Percentiles rank a stretch among this genome's conserved stretches.
Conservation (phyloP, 148 eudicot species). For the Rhododendron vialii region DNA sequence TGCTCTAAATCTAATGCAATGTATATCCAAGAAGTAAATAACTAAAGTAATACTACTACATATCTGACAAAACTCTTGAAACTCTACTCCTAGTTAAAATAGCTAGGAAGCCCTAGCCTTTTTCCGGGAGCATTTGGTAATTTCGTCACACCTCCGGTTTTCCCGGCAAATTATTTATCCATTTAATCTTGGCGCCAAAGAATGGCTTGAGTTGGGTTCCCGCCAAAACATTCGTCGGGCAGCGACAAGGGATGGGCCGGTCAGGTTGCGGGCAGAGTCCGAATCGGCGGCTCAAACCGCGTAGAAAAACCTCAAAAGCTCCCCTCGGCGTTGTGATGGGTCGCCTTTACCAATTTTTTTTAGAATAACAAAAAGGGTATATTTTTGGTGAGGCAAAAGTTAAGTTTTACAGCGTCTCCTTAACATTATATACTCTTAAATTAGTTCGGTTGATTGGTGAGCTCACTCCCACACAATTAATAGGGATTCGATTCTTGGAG, state of each 20-base stretch:
- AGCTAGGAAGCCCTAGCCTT: not conserved
- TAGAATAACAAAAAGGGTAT: not conserved
- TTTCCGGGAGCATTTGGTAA: not conserved
- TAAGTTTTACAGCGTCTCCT: not conserved
- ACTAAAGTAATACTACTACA: too few species aligned
- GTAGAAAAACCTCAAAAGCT: not conserved
- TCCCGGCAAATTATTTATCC: not conserved
- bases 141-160: not conserved
- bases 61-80: too few species aligned
- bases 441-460: not conserved
- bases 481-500: too few species aligned
- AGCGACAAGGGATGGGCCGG: not conserved
- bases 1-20: too few species aligned
- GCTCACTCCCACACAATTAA: too few species aligned
- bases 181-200: constrained; percentile 2
- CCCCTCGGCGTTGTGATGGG: not conserved
- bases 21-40: too few species aligned
- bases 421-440: not conserved
- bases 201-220: not conserved
- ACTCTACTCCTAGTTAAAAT: too few species aligned
- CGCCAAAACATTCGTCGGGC: constrained; percentile 6
- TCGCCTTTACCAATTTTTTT: not conserved
- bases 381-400: not conserved
- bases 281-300: constrained; percentile 4
- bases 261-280: constrained; percentile 5